phyloP scores from a whole-genome alignment of 345 rosid species.

The Heritiera littoralis region DNA sequence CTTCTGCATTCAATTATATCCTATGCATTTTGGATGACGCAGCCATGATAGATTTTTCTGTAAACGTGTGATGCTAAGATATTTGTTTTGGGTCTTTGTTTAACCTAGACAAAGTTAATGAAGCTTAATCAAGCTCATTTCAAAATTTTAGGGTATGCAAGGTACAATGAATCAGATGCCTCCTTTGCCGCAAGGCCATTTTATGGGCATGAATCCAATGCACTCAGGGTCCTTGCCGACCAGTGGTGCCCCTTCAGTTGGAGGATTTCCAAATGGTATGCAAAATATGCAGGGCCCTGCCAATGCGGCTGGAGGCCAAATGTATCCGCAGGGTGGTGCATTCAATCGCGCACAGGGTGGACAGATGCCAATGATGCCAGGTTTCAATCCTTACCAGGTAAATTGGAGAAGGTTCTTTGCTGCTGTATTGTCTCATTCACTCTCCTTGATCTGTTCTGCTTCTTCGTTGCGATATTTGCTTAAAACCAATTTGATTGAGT shows the following conservation, averaged over 20 bases:
- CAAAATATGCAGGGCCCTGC: conserved; percentile 80
- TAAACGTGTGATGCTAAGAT: background rate
- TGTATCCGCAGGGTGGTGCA: conserved; percentile 76
- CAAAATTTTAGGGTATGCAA: conserved; percentile 68
- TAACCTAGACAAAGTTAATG: background rate
- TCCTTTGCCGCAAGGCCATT: conserved; percentile 81
- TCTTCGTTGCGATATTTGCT: background rate
- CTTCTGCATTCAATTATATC: background rate
- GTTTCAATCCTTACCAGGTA: conserved; percentile 89
- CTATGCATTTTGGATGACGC: background rate
- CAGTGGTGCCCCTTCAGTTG: conserved; percentile 53
- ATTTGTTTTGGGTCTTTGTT: background rate
- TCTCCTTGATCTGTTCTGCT: background rate
- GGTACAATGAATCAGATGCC: conserved; percentile 77
- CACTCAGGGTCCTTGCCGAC: conserved; percentile 57
- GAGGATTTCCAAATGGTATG: conserved; percentile 64
- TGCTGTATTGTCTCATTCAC: background rate
- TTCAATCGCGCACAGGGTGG: conserved; percentile 77
- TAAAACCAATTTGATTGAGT: too few species aligned
- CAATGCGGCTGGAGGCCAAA: conserved; percentile 49
- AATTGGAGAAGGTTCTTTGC: background rate
- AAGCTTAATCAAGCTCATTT: background rate
- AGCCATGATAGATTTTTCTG: background rate
- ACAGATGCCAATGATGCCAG: conserved; percentile 82
- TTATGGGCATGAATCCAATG: conserved; percentile 75